phyloP scores from a whole-genome alignment of 1,284 basidiomycete genomes.

The Spongispora temasekensis region DNA sequence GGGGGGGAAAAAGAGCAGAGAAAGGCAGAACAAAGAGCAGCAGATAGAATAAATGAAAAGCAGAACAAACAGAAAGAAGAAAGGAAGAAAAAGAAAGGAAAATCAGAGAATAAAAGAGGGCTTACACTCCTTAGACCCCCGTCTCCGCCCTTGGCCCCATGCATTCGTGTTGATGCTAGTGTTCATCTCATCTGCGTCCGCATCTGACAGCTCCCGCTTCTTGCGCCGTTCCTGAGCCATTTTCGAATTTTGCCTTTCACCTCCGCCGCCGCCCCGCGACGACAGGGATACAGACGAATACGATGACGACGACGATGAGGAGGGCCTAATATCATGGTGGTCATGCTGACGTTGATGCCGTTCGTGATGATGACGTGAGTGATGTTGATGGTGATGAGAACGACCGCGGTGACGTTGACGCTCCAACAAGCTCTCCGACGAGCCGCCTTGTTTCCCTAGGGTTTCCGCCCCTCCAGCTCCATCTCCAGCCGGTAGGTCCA shows the following conservation, averaged over 20 bases:
- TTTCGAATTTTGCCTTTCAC: slow-evolving; percentile 5
- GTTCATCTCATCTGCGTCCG: too few species aligned
- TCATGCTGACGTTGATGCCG: background rate
- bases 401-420: too few species aligned
- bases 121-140: slow-evolving; percentile 22
- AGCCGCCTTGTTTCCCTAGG: slow-evolving; percentile 13
- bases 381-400: too few species aligned
- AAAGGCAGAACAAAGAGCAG: background rate
- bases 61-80: background rate
- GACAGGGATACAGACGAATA: slow-evolving; percentile 9
- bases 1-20: background rate
- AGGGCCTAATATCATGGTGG: background rate
- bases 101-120: background rate
- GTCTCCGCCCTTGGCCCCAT: too few species aligned
- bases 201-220: slow-evolving; percentile 26
- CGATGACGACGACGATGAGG: slow-evolving; percentile 14
- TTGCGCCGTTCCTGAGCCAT: slow-evolving; percentile 17
- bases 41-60: rapidly evolving
- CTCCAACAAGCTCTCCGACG: slow-evolving; percentile 1
- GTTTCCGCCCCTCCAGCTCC: too few species aligned
- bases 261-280: slow-evolving; percentile 21
- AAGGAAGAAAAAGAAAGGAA: background rate
- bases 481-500: too few species aligned
- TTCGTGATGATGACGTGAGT: too few species aligned
- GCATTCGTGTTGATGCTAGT: background rate